Evolutionary conservation across 78 protist species (phyloP).

Genomic region (Trichosphaerium sp.): DNA sequence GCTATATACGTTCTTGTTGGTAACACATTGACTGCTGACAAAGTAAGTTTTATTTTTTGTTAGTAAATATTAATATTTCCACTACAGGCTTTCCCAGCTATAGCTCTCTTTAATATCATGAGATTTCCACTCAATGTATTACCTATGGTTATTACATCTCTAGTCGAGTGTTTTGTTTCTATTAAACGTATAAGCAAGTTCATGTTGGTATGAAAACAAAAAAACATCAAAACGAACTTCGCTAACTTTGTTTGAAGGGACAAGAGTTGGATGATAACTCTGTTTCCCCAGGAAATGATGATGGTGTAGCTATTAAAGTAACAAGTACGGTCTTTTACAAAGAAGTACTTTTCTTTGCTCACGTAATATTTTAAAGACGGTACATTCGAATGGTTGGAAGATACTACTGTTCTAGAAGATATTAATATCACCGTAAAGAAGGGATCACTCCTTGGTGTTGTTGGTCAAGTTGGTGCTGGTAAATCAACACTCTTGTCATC

Average conservation of each 20-base stretch:
- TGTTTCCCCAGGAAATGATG: no score
- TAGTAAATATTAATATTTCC: not conserved
- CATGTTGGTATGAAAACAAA: no score
- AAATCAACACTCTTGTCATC: slow-evolving; percentile 66
- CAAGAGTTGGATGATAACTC: no score
- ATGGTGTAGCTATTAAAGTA: no score
- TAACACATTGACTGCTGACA: slow-evolving; percentile 40
- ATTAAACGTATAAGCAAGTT: slow-evolving; percentile 48
- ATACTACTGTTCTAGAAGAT: not conserved
- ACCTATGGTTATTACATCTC: slow-evolving; percentile 38
- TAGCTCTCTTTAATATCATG: slow-evolving; percentile 69
- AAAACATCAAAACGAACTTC: no score
- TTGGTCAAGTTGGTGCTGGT: slow-evolving; percentile 83
- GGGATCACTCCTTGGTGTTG: slow-evolving; percentile 47
- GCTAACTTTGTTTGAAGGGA: no score
- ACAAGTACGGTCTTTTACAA: no score
- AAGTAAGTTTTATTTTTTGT: not conserved
- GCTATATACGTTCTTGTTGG: slow-evolving; percentile 30
- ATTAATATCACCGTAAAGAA: slow-evolving; percentile 6
- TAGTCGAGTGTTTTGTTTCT: slow-evolving; percentile 62
- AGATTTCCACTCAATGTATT: slow-evolving; percentile 74
- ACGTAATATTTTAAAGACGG: no score
- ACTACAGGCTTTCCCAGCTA: slow-evolving; percentile 73
- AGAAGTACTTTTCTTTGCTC: no score
- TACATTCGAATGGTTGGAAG: not conserved